These are phyloP conservation scores for Lolium rigidum DNA, from an alignment of 176 grass and related monocot species.

Conservation along the genomic window DNA sequence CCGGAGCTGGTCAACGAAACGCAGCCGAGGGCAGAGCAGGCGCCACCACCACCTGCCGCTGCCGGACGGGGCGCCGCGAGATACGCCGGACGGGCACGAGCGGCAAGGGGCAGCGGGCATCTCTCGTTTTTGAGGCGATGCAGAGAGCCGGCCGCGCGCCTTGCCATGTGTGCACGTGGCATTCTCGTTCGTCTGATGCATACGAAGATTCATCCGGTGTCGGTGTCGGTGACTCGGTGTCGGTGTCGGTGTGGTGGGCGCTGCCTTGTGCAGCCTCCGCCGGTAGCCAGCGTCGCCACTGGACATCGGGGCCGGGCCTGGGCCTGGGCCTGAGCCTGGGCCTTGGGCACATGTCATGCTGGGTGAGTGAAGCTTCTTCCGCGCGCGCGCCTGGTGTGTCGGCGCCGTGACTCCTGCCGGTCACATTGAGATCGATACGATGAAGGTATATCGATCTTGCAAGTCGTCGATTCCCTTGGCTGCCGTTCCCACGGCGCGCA, in stretches of 20 bases:
- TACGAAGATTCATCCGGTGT: background rate
- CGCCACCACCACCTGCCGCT: too few species aligned
- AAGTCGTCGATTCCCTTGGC: background rate
- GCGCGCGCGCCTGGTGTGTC: too few species aligned
- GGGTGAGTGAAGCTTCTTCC: too few species aligned
- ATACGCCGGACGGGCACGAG: conserved; percentile 19
- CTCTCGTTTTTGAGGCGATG: background rate
- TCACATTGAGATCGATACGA: background rate
- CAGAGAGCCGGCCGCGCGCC: background rate
- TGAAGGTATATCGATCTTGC: background rate
- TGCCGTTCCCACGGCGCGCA: too few species aligned
- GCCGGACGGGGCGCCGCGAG: background rate
- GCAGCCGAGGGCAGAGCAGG: background rate
- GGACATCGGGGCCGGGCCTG: too few species aligned
- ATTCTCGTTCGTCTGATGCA: background rate
- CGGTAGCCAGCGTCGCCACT: too few species aligned
- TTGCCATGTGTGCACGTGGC: conserved; percentile 1
- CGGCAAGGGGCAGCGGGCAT: background rate
- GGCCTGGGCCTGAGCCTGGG: too few species aligned
- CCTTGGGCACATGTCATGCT: too few species aligned
- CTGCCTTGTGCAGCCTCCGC: too few species aligned
- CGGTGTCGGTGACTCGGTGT: too few species aligned
- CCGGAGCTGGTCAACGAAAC: background rate
- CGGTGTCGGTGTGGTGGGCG: too few species aligned
- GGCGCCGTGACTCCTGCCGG: too few species aligned